These are phyloP conservation scores for Sporisorium iseilematis-ciliati DNA, from an alignment of 1,284 basidiomycete species.

Conservation along the genomic window DNA sequence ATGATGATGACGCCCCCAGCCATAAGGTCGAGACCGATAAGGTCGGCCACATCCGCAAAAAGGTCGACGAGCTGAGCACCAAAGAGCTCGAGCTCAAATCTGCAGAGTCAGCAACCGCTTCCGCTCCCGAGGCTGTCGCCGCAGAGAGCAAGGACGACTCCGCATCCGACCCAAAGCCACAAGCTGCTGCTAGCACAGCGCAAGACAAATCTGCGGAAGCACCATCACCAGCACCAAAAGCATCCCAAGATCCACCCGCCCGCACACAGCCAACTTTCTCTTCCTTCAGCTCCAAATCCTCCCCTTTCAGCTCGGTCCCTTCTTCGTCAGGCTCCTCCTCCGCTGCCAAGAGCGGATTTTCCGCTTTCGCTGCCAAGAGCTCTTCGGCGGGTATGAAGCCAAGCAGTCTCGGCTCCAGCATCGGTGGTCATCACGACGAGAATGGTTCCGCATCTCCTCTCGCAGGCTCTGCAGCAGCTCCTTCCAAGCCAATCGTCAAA, in stretches of 20 bases:
- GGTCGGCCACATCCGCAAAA: constrained; percentile 61
- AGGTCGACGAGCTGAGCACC: constrained; percentile 58
- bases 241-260: constrained; percentile 24
- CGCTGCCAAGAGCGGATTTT: constrained; percentile 18
- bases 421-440: constrained; percentile 36
- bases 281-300: constrained; percentile 54
- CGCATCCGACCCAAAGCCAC: constrained; percentile 1
- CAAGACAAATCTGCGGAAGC: constrained; percentile 5
- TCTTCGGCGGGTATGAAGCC: constrained; percentile 42
- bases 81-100: constrained; percentile 34
- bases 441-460: constrained; percentile 25
- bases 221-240: constrained; percentile 9
- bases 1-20: constrained; percentile 12
- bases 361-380: constrained; percentile 32
- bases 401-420: constrained; percentile 47
- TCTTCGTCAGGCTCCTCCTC: constrained; percentile 46
- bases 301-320: constrained; percentile 47
- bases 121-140: not conserved
- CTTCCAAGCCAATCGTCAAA: constrained; percentile 32
- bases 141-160: not conserved
- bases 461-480: constrained; percentile 1
- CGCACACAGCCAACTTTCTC: constrained; percentile 54
- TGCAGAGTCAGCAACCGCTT: constrained; percentile 1
- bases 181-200: not conserved
- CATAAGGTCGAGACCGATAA: constrained; percentile 48